These are phyloP conservation scores for Pilaira anomala DNA, from an alignment of 192 early-diverging fungal genomes.

Conservation along the genomic window DNA sequence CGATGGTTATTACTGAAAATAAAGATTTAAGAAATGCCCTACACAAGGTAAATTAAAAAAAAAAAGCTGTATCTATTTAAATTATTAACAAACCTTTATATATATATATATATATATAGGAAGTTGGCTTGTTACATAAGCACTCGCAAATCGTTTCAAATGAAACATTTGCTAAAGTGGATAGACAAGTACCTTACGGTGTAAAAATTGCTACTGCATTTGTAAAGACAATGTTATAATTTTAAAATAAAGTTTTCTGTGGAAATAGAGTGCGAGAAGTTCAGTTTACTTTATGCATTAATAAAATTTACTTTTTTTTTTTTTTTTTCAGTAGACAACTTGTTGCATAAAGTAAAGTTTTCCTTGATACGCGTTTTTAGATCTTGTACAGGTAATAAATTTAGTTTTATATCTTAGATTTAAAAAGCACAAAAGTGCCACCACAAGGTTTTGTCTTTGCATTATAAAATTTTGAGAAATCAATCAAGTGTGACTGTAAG, in stretches of 20 bases:
- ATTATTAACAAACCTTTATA: neutral
- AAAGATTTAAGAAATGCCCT: constrained; percentile 48
- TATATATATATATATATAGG: constrained; percentile 34
- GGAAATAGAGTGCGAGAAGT: too few species aligned
- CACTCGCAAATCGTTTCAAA: constrained; percentile 44
- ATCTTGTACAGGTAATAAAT: too few species aligned
- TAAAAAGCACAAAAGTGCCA: too few species aligned
- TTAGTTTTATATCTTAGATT: too few species aligned
- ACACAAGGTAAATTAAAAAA: constrained; percentile 41
- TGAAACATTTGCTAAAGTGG: constrained; percentile 46
- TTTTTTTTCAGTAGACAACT: too few species aligned
- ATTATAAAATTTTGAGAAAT: too few species aligned
- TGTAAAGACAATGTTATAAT: constrained; percentile 63
- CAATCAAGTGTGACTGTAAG: too few species aligned
- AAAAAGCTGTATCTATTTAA: neutral
- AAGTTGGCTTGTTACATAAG: constrained; percentile 45
- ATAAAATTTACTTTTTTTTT: too few species aligned
- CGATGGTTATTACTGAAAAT: constrained; percentile 70
- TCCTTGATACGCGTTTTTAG: too few species aligned
- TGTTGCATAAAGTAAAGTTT: too few species aligned
- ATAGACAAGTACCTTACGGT: constrained; percentile 51
- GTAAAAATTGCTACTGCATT: constrained; percentile 51
- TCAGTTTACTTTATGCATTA: too few species aligned
- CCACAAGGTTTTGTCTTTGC: too few species aligned
- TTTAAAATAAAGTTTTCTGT: neutral